Evolutionary conservation across 805 yeast genomes (phyloP).

Genomic region (Lachancea waltii): DNA sequence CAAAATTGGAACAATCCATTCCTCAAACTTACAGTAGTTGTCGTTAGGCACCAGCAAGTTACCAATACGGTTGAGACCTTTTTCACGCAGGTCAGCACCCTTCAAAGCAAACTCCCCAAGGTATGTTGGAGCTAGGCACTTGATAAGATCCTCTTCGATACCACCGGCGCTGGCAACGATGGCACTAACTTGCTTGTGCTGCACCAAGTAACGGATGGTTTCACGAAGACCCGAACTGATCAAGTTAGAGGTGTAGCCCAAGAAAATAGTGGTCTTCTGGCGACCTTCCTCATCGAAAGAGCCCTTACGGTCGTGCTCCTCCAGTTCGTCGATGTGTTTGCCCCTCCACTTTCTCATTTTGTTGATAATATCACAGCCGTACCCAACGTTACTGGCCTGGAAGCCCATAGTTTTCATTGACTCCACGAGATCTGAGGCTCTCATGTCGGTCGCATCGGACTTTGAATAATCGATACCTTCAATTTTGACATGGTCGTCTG

Average conservation of each 20-base stretch:
- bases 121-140: slow-evolving; percentile 93
- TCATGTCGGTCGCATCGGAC: slow-evolving; percentile 66
- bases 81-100: slow-evolving; percentile 78
- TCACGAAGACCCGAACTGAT: slow-evolving; percentile 93
- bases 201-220: slow-evolving; percentile 80
- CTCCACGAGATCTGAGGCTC: slow-evolving; percentile 68
- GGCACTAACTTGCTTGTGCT: slow-evolving; percentile 90
- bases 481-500: slow-evolving; percentile 71
- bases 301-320: slow-evolving; percentile 66
- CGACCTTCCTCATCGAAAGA: slow-evolving; percentile 69
- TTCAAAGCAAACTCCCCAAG: slow-evolving; percentile 83
- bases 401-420: slow-evolving; percentile 96
- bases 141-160: slow-evolving; percentile 93
- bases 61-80: slow-evolving; percentile 97
- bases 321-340: slow-evolving; percentile 56
- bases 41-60: slow-evolving; percentile 95
- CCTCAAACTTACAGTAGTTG: slow-evolving; percentile 95
- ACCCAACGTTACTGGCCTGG: slow-evolving; percentile 81
- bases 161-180: slow-evolving; percentile 98
- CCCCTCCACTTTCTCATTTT: slow-evolving; percentile 95
- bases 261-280: slow-evolving; percentile 83
- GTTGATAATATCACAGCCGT: slow-evolving; percentile 88
- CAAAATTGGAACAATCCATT: slow-evolving; percentile 95
- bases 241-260: slow-evolving; percentile 95
- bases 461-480: slow-evolving; percentile 85